Evolutionary conservation across 1,284 basidiomycete genomes (phyloP), one percentile per base, ranked within the genome.

Genomic region (Irpex rosettiformis): DNA sequence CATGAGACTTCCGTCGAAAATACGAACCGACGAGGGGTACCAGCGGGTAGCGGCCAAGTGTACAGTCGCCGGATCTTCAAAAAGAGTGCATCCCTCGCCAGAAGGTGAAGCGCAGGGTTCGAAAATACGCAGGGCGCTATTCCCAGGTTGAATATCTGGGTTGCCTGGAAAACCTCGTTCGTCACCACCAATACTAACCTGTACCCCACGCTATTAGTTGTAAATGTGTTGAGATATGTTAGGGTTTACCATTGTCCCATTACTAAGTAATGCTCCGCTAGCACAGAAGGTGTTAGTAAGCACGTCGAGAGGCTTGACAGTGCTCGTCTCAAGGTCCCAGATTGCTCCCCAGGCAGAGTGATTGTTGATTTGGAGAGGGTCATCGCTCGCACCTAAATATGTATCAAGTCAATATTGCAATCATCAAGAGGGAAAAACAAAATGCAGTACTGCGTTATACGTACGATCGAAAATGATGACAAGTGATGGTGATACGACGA

Each of bases 231-330:
- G n/a, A 56, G 24, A 22, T 28, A 1, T 3, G 27, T 7, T 2
- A 28, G 5, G 37, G 37, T 67, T 47, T 58, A 77, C 77, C 76
- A 79, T 77, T 16, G 77, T 77, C 10, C 79, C 79, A 56, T 83
- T 82, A 48, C 76, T 76, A 52, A 83, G 69, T 62, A 80, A 74
- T 2, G 69, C 72, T 4, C 81, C 80, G 21, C 76, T 77, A 0
- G 79, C 81, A 62, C 82, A 84, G 69, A 83, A 84, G 1, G 75
- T 75, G 67, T 84, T 78, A 1, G 80, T 77, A n/a, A 75, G 57
- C 33, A 81, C 69, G 43, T 78, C 67, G 33, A 84, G 64, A 0
- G 81, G 67, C 4, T 67, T 69, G 4, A 75, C 75, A 1, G 70
- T 74, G 59, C 74, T 72, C 2, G 76, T 73, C 62, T 77, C 67